Base-by-base conservation (phyloP, 1,139 yeast genomes). In the Hyphopichia burtonii region DNA sequence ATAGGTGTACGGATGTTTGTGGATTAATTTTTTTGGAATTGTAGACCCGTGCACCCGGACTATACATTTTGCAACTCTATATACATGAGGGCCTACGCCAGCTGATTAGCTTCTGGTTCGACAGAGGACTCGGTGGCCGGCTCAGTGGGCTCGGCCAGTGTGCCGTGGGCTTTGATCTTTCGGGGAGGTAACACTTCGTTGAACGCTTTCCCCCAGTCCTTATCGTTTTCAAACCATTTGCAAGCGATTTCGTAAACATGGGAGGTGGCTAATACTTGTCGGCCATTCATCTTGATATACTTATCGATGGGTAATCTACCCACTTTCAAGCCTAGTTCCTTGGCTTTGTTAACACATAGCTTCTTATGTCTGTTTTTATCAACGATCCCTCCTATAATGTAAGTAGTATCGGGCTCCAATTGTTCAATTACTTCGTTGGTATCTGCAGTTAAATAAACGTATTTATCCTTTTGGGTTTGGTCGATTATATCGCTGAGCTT, bases 341-440 rank as follows among this genome's bases (percentile, higher is more conserved):
- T 75, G 1, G 99, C 99, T 61, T 91, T 93, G 50, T 86, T 76
- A 43, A 80, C 74, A 63, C 99, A 93, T 39, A 93, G 65, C 48
- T 75, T 73, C 63, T 91, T 91, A 68, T 93, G 86, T 52, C 98
- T 77, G 49, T 95, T 95, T 63, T 91, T 93, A 62, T 93, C 99
- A 8, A 93, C 98, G 42, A 93, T 91, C 0, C 99, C 99, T 9
- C 99, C 99, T 41, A 93, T 82, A 37, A 91, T 79, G 54, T 93
- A 93, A 0, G 94, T 86, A 60, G 76, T 74, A 4, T 82, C 84
- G 4, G 82, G 79, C 46, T 84, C 82, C 39, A 93, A 67, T 16
- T 76, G 78, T 30, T 86, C 65, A 17, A 77, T 76, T 33, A 65
- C 68, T 22, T 86, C 86, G 15, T 83, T 86, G 0, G 96, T 83